Conservation (phyloP, 192 early-diverging fungal genomes). For the Coemansia sp. region DNA sequence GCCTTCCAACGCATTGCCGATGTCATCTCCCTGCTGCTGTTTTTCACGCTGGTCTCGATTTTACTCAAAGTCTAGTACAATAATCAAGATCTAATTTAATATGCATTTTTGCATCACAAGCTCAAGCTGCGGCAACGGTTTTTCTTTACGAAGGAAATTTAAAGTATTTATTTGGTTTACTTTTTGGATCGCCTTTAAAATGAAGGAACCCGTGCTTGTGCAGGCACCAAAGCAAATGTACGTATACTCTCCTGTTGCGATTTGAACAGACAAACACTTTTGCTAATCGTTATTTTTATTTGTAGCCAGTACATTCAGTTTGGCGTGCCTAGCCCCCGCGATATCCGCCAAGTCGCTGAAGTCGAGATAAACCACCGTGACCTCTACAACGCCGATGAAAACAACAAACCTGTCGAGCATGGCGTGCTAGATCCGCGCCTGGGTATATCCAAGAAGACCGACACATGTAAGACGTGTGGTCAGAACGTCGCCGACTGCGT, state of each 20-base stretch:
- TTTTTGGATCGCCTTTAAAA: not conserved
- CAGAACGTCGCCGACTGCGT: constrained; percentile 85
- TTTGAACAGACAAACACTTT: not conserved
- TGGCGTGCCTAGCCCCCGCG: constrained; percentile 86
- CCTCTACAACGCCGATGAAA: constrained; percentile 66
- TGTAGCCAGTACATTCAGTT: constrained; percentile 90
- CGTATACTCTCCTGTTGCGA: constrained; percentile 9
- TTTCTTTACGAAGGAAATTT: not conserved
- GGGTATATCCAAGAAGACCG: constrained; percentile 82
- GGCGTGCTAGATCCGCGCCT: constrained; percentile 90
- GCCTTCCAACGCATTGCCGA: constrained; percentile 20
- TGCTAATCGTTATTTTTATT: not conserved
- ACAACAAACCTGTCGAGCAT: constrained; percentile 72
- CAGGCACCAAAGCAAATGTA: constrained; percentile 77
- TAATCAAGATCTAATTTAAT: not conserved
- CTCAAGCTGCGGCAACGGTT: not conserved
- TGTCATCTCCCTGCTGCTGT: constrained; percentile 27
- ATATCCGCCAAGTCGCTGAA: constrained; percentile 85
- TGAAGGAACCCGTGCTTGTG: constrained; percentile 79
- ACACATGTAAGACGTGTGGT: constrained; percentile 88
- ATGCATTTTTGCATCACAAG: not conserved
- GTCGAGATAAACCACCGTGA: constrained; percentile 90
- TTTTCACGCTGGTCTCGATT: constrained; percentile 17
- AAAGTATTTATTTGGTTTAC: not conserved
- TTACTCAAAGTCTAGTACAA: not conserved